phyloP scores from a whole-genome alignment of 2,329 filamentous ascomycete genomes.

The Magnaporthiopsis incrustans region DNA sequence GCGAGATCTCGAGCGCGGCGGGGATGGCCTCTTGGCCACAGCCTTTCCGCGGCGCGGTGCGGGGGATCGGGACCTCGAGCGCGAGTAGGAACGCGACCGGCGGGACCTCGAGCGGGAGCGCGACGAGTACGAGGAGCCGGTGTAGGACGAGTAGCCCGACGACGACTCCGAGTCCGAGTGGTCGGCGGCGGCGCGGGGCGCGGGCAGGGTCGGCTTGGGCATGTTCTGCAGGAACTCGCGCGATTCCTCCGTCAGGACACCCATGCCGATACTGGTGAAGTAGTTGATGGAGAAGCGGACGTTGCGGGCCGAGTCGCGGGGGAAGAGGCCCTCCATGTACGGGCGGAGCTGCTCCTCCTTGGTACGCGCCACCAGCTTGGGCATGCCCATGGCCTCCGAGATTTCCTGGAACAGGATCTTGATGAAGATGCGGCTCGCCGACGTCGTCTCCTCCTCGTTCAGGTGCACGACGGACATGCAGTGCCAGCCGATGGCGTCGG shows the following conservation, averaged over 20 bases:
- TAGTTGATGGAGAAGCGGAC: constrained; percentile 98
- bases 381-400: constrained; percentile 76
- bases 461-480: constrained; percentile 76
- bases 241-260: constrained; percentile 89
- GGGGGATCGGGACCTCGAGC: constrained; percentile 26
- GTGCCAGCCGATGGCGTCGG: constrained; percentile 89
- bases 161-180: constrained; percentile 40
- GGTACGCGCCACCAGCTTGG: constrained; percentile 67
- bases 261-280: constrained; percentile 97
- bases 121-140: constrained; percentile 51
- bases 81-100: constrained; percentile 35
- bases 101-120: constrained; percentile 29
- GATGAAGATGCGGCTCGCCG: constrained; percentile 94
- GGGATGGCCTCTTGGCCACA: background rate
- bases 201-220: constrained; percentile 72
- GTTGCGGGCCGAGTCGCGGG: constrained; percentile 79
- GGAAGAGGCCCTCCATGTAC: constrained; percentile 80
- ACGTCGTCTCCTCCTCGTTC: constrained; percentile 95
- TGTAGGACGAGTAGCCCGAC: constrained; percentile 73
- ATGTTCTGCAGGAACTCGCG: constrained; percentile 83
- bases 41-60: constrained; percentile 12
- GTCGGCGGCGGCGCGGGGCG: constrained; percentile 34
- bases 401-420: constrained; percentile 96
- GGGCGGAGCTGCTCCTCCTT: constrained; percentile 71
- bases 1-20: constrained; percentile 21